Evolutionary conservation across 192 early-diverging fungal species (phyloP), one percentile per base, ranked within the genome.

Genomic region (Cetraspora pellucida): DNA sequence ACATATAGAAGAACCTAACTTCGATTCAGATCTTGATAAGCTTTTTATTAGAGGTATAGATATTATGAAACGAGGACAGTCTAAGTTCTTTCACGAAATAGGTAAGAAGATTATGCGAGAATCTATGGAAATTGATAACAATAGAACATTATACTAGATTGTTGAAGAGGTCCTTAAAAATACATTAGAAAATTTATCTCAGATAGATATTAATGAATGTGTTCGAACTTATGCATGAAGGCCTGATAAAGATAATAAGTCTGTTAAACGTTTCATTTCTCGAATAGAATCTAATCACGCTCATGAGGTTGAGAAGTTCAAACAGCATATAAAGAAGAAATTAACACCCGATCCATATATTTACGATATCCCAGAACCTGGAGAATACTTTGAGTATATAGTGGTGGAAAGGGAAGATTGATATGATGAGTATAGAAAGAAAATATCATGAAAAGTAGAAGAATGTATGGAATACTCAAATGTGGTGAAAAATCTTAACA

Each of bases 401-500:
- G 64, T 66, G 25, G 64, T 66, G n/a, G 64, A 37, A 59, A 19
- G n/a, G 7, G 58, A 59, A 59, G 25, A 59, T 19, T 8, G 17
- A 23, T 59, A 59, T 59, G 58, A 59, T 59, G 25, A 59, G 17
- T 59, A 27, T 27, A 19, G 58, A 59, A 59, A 59, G 37, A 45
- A 45, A 45, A 45, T 66, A 66, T 66, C 37, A 66, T 16, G 25
- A 28, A 66, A 66, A 66, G 37, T 37, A 45, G 64, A 28, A 30
- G 37, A 30, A 9, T n/a, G 28, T 66, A 66, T 66, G 64, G 37
- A 66, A 66, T 66, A 66, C 37, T 28, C 64, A 66, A 28, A 66
- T 66, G 64, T 66, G 64, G 64, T 45, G n/a, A 66, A 66, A 66
- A 66, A 43, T 9, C 37, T 66, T 66, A 66, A 66, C 64, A 66